Base-by-base conservation (phyloP, 2,329 filamentous ascomycete genomes). In the Niveomyces coronatus region DNA sequence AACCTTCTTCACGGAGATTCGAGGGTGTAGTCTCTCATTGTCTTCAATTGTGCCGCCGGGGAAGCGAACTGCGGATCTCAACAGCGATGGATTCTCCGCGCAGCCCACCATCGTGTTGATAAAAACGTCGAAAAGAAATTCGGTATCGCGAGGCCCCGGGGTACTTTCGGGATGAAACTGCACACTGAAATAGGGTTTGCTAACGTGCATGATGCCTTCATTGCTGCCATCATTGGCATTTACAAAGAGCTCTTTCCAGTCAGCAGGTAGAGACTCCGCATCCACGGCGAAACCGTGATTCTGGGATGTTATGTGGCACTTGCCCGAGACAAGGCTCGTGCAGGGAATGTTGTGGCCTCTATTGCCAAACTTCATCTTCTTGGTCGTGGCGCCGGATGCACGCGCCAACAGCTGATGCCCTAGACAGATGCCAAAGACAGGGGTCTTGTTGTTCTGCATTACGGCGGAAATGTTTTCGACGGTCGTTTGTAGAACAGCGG, bases 311-410 rank as follows among this genome's bases (percentile, higher is more conserved):
- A 98, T 98, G 65, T 98, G 89, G 61, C 91, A 98, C 65, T 87
- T 87, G 51, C 91, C 91, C 31, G 89, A 94, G 48, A 96, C 70
- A 74, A 94, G 75, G 65, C 84, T 95, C 9, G 89, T 96, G 70
- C 88, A 95, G 31, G 91, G 91, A 54, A 98, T 96, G 66, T 98
- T 98, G 70, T 94, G 86, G 30, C 89, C 91, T 54, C 91, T 85
- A 68, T 98, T 98, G 67, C 91, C 91, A 54, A 95, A 98, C 73
- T 96, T 96, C 86, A 98, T 94, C 72, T 98, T 98, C 53, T 74
- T 63, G 1, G 91, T 96, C 32, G 71, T 71, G 32, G 88, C 89
- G 39, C 89, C 89, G 22, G 87, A 79, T 41, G 89, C 87, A 50
- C 87, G 76, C 38, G 89, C 87, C 37, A 96, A 77, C 49, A 96